Percentiles rank a stretch among this genome's conserved stretches.
Evolutionary conservation across 2,329 filamentous ascomycete species (phyloP).

Genomic region (Cladorrhinum sp.): DNA sequence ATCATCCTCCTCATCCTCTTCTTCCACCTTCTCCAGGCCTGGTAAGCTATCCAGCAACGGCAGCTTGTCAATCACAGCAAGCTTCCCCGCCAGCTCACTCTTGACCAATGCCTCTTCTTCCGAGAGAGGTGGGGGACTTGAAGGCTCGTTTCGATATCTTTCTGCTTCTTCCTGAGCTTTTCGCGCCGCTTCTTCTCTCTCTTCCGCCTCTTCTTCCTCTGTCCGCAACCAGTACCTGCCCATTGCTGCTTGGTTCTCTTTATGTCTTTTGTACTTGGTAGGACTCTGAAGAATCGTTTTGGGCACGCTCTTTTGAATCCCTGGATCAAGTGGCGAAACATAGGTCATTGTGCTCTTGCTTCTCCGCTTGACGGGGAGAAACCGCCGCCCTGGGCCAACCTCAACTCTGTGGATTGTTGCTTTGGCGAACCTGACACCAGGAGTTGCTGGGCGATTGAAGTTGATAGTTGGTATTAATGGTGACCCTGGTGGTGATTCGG

Average conservation of each 20-base stretch:
- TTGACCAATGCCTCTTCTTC: background rate
- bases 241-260: slow-evolving; percentile 30
- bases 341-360: slow-evolving; percentile 30
- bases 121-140: slow-evolving; percentile 14
- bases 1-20: slow-evolving; percentile 12
- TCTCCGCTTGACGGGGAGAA: slow-evolving; percentile 28
- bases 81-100: slow-evolving; percentile 7
- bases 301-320: slow-evolving; percentile 18
- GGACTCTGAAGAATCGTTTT: slow-evolving; percentile 24
- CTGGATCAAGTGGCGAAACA: slow-evolving; percentile 27
- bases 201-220: slow-evolving; percentile 29
- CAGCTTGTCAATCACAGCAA: slow-evolving; percentile 13
- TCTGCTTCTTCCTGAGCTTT: slow-evolving; percentile 27
- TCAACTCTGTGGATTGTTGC: slow-evolving; percentile 30
- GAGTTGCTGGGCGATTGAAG: slow-evolving; percentile 17
- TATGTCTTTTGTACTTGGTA: slow-evolving; percentile 26
- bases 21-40: slow-evolving; percentile 16
- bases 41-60: slow-evolving; percentile 7
- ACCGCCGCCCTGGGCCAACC: slow-evolving; percentile 25
- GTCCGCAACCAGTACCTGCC: slow-evolving; percentile 28
- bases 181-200: slow-evolving; percentile 25
- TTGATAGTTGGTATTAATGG: slow-evolving; percentile 19
- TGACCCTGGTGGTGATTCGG: slow-evolving; percentile 11
- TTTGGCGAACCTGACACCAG: slow-evolving; percentile 28
- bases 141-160: slow-evolving; percentile 26